Evolutionary conservation across 345 rosid species (phyloP).

Genomic region (Gossypium herbaceum): DNA sequence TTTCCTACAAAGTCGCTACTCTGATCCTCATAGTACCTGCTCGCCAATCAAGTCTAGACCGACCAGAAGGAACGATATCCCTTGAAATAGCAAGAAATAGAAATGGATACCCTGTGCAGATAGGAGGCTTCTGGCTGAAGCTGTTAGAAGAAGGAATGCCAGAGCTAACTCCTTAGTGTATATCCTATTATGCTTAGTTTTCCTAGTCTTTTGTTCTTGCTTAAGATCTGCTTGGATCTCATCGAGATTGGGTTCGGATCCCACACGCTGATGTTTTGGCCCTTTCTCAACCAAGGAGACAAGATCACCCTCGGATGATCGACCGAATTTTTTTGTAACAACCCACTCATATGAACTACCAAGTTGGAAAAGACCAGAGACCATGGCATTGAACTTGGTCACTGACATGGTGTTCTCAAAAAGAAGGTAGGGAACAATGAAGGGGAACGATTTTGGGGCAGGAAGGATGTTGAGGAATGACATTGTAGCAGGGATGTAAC

Average conservation of each 20-base stretch:
- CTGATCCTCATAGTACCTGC: conserved; percentile 57
- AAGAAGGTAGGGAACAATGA: conserved; percentile 93
- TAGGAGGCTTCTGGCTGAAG: conserved; percentile 84
- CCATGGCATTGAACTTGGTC: conserved; percentile 93
- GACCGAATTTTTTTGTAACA: conserved; percentile 87
- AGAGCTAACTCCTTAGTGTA: conserved; percentile 76
- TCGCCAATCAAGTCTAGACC: conserved; percentile 96
- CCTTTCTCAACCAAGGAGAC: conserved; percentile 56
- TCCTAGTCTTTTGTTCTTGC: conserved; percentile 36
- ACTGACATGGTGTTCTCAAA: conserved; percentile 97
- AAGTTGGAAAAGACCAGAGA: conserved; percentile 90
- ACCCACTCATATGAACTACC: conserved; percentile 98
- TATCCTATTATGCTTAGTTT: conserved; percentile 75
- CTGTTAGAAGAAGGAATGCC: conserved; percentile 81
- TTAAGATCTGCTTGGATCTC: conserved; percentile 44
- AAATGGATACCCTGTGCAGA: conserved; percentile 97
- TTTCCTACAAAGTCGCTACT: conserved; percentile 14
- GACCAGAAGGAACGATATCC: conserved; percentile 82
- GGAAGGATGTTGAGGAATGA: conserved; percentile 93
- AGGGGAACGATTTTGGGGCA: conserved; percentile 81
- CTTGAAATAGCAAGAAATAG: conserved; percentile 96
- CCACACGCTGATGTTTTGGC: conserved; percentile 42
- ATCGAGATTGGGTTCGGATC: conserved; percentile 52
- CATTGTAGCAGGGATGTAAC: conserved; percentile 94
- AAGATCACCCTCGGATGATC: conserved; percentile 89